Evolutionary conservation across 2,329 filamentous ascomycete genomes (phyloP), one percentile per base, ranked within the genome.

Genomic region (Pseudogymnoascus sp.): DNA sequence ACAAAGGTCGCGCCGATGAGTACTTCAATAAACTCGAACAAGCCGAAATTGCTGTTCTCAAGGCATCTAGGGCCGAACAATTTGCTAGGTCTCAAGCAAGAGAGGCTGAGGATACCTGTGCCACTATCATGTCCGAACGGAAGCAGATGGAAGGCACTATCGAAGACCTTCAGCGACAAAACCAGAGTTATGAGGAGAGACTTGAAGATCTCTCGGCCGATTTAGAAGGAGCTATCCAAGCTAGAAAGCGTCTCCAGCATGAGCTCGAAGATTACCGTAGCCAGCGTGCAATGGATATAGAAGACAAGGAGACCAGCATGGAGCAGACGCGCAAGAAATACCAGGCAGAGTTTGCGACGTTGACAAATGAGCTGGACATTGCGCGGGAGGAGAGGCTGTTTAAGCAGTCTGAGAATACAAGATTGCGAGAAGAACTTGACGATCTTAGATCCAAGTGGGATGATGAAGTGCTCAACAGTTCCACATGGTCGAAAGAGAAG

Each of bases 241-340:
- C 91, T 18, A 96, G 96, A 81, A 96, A 92, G 76, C 85, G 93
- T 62, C 85, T 97, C 22, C 93, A 99, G 73, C 92, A 97, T 71
- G 93, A 99, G 76, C 87, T 99, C 2, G 93, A 97, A 74, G 93
- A 99, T 74, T 99, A 97, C 78, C 86, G 94, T 63, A 96, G 87
- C 71, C 92, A 97, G 74, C 86, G 93, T 54, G 92, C 92, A 62
- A 96, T 96, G 74, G 94, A 97, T 69, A 90, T 97, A 61, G 94
- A 97, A 74, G 93, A 99, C 75, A 97, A 94, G 74, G 93, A 97
- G 74, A 88, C 88, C 8, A 94, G 90, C 67, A 89, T 97, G 84
- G 94, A 99, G 75, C 93, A 97, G 75, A 97, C 93, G 43, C 85
- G 93, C 70, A 94, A 93, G 80, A 99, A 97, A 79, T 99, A 97